A percentile compares a stretch with the other conserved stretches of the same genome.
Conservation (phyloP, 352 stramenopile genomes). For the Phytophthora agathidicida region DNA sequence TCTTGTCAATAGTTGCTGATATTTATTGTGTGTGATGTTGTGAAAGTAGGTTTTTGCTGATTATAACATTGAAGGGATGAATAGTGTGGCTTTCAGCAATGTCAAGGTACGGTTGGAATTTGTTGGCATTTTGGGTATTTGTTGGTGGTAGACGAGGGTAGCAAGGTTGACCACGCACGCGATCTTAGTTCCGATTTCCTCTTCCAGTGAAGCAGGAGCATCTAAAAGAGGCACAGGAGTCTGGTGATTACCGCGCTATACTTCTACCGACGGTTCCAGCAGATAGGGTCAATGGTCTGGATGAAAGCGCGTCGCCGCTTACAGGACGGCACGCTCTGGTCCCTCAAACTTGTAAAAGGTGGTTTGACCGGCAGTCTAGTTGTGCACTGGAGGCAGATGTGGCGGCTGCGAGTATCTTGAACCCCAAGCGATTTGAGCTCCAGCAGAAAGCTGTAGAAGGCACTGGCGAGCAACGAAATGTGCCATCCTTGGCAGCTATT, state of each 20-base stretch:
- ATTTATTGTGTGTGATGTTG: too few relatives aligned
- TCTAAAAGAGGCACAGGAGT: slow-evolving; percentile 22
- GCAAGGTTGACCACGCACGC: slow-evolving; percentile 4
- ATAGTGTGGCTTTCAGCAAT: slow-evolving; percentile 72
- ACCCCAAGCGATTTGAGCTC: slow-evolving; percentile 50
- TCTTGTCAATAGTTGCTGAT: background rate
- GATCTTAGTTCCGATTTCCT: slow-evolving; percentile 67
- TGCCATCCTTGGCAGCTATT: slow-evolving; percentile 81
- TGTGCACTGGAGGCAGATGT: slow-evolving; percentile 81
- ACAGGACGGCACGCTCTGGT: slow-evolving; percentile 42
- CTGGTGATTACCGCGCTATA: slow-evolving; percentile 33
- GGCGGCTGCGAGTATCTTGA: slow-evolving; percentile 69
- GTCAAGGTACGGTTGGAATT: slow-evolving; percentile 49
- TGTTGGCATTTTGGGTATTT: background rate
- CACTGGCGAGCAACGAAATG: slow-evolving; percentile 56
- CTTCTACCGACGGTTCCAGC: slow-evolving; percentile 45
- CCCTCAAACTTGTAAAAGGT: slow-evolving; percentile 33
- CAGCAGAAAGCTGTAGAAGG: slow-evolving; percentile 51
- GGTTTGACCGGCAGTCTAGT: slow-evolving; percentile 75
- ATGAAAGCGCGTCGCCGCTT: slow-evolving; percentile 19
- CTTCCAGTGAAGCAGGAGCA: slow-evolving; percentile 64
- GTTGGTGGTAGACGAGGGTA: background rate
- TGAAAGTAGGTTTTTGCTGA: slow-evolving; percentile 84
- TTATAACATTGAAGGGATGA: slow-evolving; percentile 94
- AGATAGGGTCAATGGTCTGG: slow-evolving; percentile 42